Conservation (phyloP, 345 rosid genomes). For the Gossypium stocksii region DNA sequence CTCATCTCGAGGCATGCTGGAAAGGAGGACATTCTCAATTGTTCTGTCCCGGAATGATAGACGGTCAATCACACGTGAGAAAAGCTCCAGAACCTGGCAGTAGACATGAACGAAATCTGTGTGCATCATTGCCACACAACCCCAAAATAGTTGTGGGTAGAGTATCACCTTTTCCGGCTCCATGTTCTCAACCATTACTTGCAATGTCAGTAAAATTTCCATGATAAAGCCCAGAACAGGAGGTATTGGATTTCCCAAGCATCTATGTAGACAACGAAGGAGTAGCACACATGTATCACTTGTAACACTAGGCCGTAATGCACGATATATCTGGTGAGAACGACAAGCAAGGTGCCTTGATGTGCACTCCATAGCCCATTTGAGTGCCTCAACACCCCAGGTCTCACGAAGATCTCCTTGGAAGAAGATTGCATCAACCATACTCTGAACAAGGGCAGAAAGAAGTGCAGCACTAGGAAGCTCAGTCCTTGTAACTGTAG, state of each 20-base stretch:
- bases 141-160: constrained; percentile 99
- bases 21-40: constrained; percentile 90
- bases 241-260: constrained; percentile 92
- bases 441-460: constrained; percentile 96
- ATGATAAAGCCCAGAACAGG: constrained; percentile 92
- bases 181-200: constrained; percentile 99
- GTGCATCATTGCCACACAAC: constrained; percentile 99
- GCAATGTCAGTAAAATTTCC: constrained; percentile 92
- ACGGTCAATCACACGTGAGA: constrained; percentile 83
- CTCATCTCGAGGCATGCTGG: constrained; percentile 98
- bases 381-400: constrained; percentile 97
- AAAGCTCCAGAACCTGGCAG: constrained; percentile 97
- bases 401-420: constrained; percentile 99
- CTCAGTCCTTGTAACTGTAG: constrained; percentile 72
- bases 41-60: constrained; percentile 88
- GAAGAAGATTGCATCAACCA: constrained; percentile 99
- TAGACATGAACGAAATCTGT: constrained; percentile 96
- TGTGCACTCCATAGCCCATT: constrained; percentile 99
- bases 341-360: constrained; percentile 98
- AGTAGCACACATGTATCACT: constrained; percentile 92
- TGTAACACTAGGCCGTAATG: constrained; percentile 84
- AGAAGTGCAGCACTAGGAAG: constrained; percentile 96
- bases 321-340: constrained; percentile 98
- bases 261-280: constrained; percentile 92
- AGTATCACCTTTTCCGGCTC: constrained; percentile 98